Percentiles rank a stretch among this genome's conserved stretches.
Evolutionary conservation across 257 asterid genomes (phyloP).

Genomic region (Voacanga thouarsii): DNA sequence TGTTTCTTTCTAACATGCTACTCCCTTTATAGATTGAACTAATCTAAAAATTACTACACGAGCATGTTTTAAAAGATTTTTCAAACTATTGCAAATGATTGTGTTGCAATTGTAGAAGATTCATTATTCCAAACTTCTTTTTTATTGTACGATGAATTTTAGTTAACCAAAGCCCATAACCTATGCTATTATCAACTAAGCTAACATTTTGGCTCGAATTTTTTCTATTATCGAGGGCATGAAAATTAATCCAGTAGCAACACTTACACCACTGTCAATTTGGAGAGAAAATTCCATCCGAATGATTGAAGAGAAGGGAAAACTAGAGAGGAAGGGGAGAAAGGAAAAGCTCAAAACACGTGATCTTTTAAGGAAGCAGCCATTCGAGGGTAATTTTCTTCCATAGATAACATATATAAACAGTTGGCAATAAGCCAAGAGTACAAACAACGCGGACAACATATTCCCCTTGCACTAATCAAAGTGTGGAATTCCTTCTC

Average conservation of each 20-base stretch:
- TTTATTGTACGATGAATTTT: too few species aligned
- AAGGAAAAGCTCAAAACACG: not conserved
- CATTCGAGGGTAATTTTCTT: not conserved
- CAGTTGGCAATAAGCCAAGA: not conserved
- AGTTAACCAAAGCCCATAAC: too few species aligned
- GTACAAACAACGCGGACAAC: not conserved
- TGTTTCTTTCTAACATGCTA: too few species aligned
- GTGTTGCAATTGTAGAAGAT: too few species aligned
- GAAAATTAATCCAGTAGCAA: not conserved
- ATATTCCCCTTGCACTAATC: constrained; percentile 1
- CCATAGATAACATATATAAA: not conserved
- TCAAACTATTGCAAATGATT: too few species aligned
- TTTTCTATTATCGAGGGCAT: too few species aligned
- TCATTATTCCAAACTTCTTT: too few species aligned
- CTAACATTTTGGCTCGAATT: too few species aligned
- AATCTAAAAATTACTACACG: too few species aligned
- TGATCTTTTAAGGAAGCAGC: not conserved
- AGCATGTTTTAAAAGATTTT: too few species aligned
- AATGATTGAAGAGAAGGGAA: not conserved
- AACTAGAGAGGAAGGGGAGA: not conserved
- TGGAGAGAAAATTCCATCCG: not conserved
- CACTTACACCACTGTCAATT: not conserved
- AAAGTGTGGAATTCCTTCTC: not conserved
- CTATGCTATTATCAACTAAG: too few species aligned
- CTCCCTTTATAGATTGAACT: not conserved